A percentile compares a stretch with the other conserved stretches of the same genome.
Conservation (phyloP, 164 flowering plant genomes). For the Stephania japonica region DNA sequence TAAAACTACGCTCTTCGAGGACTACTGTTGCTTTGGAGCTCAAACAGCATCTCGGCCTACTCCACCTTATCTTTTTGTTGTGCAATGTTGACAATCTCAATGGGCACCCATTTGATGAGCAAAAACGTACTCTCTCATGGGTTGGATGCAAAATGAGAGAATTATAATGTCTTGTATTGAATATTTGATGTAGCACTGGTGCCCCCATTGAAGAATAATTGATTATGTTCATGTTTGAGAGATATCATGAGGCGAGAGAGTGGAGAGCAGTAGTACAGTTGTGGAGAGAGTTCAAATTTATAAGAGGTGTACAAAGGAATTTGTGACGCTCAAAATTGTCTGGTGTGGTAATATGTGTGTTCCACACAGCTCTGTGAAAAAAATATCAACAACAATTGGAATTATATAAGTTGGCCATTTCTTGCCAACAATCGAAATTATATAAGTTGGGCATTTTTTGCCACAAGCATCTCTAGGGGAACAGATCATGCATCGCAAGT, state of each 20-base stretch:
- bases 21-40: conserved; percentile 19
- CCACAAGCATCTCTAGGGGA: too few relatives aligned
- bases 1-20: conserved; percentile 31
- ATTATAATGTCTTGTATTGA: conserved; percentile 10
- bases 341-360: not conserved
- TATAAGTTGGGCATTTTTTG: too few relatives aligned
- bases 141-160: conserved; percentile 19
- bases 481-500: too few relatives aligned
- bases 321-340: not conserved
- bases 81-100: not conserved
- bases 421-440: too few relatives aligned
- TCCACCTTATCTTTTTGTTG: conserved; percentile 15
- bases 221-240: not conserved
- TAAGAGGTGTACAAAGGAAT: not conserved
- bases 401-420: too few relatives aligned
- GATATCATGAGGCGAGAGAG: too few relatives aligned
- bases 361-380: not conserved
- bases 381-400: too few relatives aligned
- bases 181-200: conserved; percentile 8
- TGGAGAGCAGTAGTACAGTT: not conserved
- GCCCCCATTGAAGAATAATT: conserved; percentile 9
- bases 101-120: conserved; percentile 8
- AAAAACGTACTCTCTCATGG: not conserved
- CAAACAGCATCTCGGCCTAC: conserved; percentile 25
- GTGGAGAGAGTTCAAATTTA: not conserved